A percentile compares a stretch with the other conserved stretches of the same genome.
These are phyloP conservation scores for Calonectria ilicicola DNA, from an alignment of 2,329 filamentous ascomycete species.

Conservation along the genomic window DNA sequence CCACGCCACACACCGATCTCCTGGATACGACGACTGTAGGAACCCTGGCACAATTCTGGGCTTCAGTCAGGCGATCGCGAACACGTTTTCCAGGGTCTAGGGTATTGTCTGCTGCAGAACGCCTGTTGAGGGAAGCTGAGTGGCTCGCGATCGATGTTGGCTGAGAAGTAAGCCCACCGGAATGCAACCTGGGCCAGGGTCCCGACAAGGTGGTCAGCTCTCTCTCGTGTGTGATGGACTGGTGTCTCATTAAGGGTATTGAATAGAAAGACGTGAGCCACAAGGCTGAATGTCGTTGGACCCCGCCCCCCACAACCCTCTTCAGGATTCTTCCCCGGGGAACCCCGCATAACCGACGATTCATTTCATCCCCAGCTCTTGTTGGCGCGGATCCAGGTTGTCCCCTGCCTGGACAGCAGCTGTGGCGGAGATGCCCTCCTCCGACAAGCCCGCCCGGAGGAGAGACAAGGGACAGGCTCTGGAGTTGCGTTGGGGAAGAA, in stretches of 20 bases:
- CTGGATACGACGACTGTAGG: background rate
- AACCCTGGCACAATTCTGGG: background rate
- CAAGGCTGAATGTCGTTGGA: constrained; percentile 12
- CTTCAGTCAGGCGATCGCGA: background rate
- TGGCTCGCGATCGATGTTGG: background rate
- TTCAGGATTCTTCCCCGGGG: constrained; percentile 12
- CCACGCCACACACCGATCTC: background rate
- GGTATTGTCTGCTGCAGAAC: background rate
- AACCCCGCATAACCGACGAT: constrained; percentile 13
- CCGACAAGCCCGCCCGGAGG: background rate
- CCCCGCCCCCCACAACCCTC: constrained; percentile 20
- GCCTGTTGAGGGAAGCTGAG: constrained; percentile 1
- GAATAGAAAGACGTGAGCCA: background rate
- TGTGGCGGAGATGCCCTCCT: background rate
- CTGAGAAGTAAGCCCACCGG: constrained; percentile 4
- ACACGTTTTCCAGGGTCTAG: background rate
- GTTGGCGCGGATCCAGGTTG: constrained; percentile 24
- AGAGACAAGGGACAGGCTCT: background rate
- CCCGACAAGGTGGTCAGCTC: background rate
- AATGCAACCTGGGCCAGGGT: constrained; percentile 7
- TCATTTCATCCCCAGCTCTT: constrained; percentile 17
- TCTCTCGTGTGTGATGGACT: background rate
- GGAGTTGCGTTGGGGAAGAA: background rate
- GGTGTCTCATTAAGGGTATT: background rate
- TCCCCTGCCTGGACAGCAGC: background rate